phyloP scores from a whole-genome alignment of 306 rosid species.

The Hylodesmum podocarpum region DNA sequence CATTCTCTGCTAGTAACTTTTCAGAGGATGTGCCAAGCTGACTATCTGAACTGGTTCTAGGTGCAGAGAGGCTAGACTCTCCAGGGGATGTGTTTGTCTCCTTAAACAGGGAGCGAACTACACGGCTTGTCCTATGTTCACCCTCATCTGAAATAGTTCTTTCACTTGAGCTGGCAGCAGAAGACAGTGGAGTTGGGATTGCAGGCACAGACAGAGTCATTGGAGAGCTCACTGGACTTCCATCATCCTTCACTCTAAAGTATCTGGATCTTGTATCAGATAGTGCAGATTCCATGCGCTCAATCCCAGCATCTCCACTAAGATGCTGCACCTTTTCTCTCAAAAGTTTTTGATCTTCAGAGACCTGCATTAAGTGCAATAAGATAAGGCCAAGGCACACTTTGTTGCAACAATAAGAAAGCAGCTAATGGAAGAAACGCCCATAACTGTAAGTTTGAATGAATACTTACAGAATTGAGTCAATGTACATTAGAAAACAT shows the following conservation, averaged over 20 bases:
- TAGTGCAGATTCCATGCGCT: conserved; percentile 77
- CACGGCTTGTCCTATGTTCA: conserved; percentile 41
- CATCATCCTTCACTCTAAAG: conserved; percentile 54
- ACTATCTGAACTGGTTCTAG: conserved; percentile 37
- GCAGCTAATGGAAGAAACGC: conserved; percentile 10
- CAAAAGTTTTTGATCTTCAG: conserved; percentile 74
- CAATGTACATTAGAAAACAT: not conserved
- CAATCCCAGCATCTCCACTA: conserved; percentile 89
- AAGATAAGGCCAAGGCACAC: conserved; percentile 11
- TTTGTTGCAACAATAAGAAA: conserved; percentile 19
- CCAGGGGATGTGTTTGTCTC: conserved; percentile 39
- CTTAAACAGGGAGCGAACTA: conserved; percentile 82
- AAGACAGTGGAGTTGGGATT: conserved; percentile 37
- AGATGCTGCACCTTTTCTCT: conserved; percentile 83
- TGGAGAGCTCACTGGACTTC: conserved; percentile 46
- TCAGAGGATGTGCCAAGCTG: conserved; percentile 43
- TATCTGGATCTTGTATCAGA: conserved; percentile 81
- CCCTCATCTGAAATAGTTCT: conserved; percentile 34
- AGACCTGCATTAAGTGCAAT: conserved; percentile 50
- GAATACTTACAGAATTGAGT: not conserved
- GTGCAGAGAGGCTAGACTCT: conserved; percentile 35
- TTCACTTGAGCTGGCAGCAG: conserved; percentile 44
- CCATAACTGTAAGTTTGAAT: not conserved
- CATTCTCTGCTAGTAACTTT: conserved; percentile 65
- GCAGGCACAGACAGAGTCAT: conserved; percentile 40